phyloP scores from a whole-genome alignment of 257 asterid species.

The Forsythia suspensa region DNA sequence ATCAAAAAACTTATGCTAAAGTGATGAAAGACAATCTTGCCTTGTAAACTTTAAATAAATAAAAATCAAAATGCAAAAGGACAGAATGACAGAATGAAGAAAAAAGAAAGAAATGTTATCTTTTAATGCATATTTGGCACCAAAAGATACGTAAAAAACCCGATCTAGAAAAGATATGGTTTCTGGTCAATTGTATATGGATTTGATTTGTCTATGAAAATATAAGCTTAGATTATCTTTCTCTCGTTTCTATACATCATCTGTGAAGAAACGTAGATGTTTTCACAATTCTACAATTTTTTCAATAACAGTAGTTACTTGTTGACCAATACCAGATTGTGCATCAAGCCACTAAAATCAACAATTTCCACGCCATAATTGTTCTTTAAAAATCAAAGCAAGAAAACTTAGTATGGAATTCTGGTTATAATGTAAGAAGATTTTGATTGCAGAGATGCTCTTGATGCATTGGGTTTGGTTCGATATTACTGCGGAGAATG shows the following conservation, averaged over 20 bases:
- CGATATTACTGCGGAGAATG: slow-evolving; percentile 19
- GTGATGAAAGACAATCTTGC: no score
- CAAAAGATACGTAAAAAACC: no score
- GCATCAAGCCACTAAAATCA: neutral
- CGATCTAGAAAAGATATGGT: neutral
- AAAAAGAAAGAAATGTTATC: no score
- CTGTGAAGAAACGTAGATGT: neutral
- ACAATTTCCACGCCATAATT: neutral
- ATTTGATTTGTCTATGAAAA: no score
- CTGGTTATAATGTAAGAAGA: neutral
- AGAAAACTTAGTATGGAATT: neutral
- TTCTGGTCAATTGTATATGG: neutral
- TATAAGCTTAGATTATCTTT: neutral
- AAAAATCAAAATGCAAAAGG: no score
- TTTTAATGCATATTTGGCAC: neutral
- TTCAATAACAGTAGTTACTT: neutral
- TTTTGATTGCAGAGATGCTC: slow-evolving; percentile 17
- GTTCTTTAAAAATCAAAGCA: neutral
- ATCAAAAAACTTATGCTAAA: no score
- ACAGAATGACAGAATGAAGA: no score
- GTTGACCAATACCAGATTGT: neutral
- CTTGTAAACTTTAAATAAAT: no score
- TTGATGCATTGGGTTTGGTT: slow-evolving; percentile 18
- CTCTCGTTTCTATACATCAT: neutral
- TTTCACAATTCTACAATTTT: neutral